Conservation (phyloP, 768 basidiomycete species). For the Ramaria sp. region DNA sequence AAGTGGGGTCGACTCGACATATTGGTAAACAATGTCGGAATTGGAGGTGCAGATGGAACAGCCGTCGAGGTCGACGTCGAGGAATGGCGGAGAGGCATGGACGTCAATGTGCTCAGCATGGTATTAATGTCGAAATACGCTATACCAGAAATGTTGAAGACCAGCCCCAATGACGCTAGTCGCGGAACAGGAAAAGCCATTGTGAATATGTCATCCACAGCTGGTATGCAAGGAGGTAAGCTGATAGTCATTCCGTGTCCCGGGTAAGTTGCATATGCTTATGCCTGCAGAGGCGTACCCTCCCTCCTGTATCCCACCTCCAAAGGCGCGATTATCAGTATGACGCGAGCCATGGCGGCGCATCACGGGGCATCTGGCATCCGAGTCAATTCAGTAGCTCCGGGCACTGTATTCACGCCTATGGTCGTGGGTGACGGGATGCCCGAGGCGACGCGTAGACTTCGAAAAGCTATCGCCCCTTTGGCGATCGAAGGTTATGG, state of each 20-base stretch:
- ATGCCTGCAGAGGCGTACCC: constrained; percentile 14
- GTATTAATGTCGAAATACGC: constrained; percentile 19
- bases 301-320: constrained; percentile 38
- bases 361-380: constrained; percentile 48
- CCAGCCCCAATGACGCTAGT: not conserved
- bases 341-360: constrained; percentile 42
- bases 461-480: not conserved
- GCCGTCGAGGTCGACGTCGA: constrained; percentile 38
- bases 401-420: constrained; percentile 3
- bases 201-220: constrained; percentile 54
- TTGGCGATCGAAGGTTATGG: not conserved
- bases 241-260: not conserved
- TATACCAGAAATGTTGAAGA: constrained; percentile 45
- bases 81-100: constrained; percentile 44
- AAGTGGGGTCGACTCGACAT: constrained; percentile 39
- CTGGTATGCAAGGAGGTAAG: constrained; percentile 33
- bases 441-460: not conserved
- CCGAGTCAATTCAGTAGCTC: constrained; percentile 40
- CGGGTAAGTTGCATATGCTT: constrained; percentile 10
- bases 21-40: constrained; percentile 53
- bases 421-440: not conserved
- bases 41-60: constrained; percentile 28
- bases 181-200: constrained; percentile 33
- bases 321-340: constrained; percentile 49
- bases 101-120: constrained; percentile 27